Base-by-base conservation (phyloP, 2,329 filamentous ascomycete genomes). In the Sphaceloma murrayae region DNA sequence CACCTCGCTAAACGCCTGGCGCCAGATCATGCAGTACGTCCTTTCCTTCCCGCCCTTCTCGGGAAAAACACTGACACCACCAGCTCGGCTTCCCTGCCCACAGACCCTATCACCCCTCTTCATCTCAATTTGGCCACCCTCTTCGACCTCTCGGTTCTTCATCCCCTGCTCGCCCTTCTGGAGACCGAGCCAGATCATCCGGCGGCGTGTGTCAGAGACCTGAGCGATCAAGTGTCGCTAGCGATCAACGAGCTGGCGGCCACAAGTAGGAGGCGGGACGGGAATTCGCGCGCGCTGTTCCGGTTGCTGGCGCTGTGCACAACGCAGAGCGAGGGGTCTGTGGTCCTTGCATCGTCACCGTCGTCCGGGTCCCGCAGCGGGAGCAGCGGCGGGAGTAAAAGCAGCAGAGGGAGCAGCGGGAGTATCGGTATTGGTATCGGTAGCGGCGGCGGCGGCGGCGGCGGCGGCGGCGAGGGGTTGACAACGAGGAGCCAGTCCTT, bases 71-170 rank as follows among this genome's bases (percentile, higher is more conserved):
- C 36, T 40, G n/a, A n/a, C n/a, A n/a, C n/a, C n/a, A n/a, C n/a
- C n/a, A n/a, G n/a, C n/a, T n/a, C n/a, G n/a, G n/a, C n/a, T n/a
- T n/a, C n/a, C n/a, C n/a, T n/a, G n/a, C n/a, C n/a, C n/a, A n/a
- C n/a, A n/a, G n/a, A n/a, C n/a, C n/a, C n/a, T n/a, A n/a, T n/a
- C n/a, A n/a, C n/a, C n/a, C n/a, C 30, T 30, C n/a, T 10, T 36
- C 9, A 19, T 34, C n/a, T n/a, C n/a, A n/a, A n/a, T n/a, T n/a
- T n/a, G n/a, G 19, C 31, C 3, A 32, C 24, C 10, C 11, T 34
- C 6, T 45, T 13, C 21, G 31, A 45, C 11, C 17, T 45, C 19
- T 30, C 42, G 10, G 11, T 45, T 2, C 21, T 22, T 7, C 42
- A 45, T 9, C 42, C 42, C 10, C 16, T 26, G 16, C 31, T 24